phyloP scores from a whole-genome alignment of 2,329 filamentous ascomycete genomes.

The Stachybotrys chlorohalonatus region DNA sequence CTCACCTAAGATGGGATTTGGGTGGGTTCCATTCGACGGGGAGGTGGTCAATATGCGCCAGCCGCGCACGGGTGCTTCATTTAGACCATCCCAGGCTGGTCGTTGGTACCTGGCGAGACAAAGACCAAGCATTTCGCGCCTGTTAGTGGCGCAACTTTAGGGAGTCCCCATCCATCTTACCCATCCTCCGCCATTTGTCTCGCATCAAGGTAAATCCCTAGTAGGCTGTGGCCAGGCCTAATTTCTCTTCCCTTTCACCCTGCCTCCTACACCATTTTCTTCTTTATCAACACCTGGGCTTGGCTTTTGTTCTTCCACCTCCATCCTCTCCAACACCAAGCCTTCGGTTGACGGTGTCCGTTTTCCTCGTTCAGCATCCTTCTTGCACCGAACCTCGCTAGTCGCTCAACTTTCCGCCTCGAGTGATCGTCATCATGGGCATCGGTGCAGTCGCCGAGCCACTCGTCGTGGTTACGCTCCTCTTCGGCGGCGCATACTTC shows the following conservation, averaged over 20 bases:
- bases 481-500: conserved; percentile 34
- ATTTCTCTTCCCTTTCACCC: background rate
- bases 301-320: background rate
- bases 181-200: no score
- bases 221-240: background rate
- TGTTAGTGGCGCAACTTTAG: no score
- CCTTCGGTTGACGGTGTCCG: background rate
- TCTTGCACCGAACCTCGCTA: background rate
- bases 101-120: no score
- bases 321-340: background rate
- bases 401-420: background rate
- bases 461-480: conserved; percentile 30
- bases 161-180: no score
- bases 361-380: background rate
- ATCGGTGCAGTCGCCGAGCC: conserved; percentile 32
- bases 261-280: background rate
- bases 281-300: background rate
- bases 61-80: no score
- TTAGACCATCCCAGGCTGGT: no score
- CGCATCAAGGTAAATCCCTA: background rate
- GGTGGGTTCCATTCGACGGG: no score
- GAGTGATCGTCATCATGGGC: conserved; percentile 18
- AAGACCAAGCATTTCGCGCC: no score
- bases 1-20: no score
- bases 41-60: no score